These are phyloP conservation scores for Phytophthora tubulina DNA, from an alignment of 352 stramenopile genomes.

Conservation along the genomic window DNA sequence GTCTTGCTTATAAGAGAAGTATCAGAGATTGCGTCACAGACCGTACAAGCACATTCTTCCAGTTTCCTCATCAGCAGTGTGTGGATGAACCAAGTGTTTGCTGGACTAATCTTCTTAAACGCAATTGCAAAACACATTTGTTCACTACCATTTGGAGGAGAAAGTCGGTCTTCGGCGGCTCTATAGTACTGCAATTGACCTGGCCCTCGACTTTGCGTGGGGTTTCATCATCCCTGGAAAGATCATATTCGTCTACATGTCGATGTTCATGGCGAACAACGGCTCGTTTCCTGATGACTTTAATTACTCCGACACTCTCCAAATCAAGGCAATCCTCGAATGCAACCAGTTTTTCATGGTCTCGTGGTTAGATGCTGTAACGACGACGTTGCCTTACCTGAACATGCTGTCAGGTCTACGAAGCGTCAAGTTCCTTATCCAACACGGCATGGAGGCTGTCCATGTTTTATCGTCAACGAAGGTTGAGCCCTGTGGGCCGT, in stretches of 20 bases:
- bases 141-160: constrained; percentile 35
- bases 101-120: constrained; percentile 46
- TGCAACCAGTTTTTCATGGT: constrained; percentile 54
- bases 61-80: constrained; percentile 45
- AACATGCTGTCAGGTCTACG: constrained; percentile 46
- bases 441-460: constrained; percentile 36
- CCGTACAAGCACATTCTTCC: constrained; percentile 38
- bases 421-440: constrained; percentile 45
- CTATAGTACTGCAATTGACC: constrained; percentile 37
- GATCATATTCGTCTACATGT: constrained; percentile 49
- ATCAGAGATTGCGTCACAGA: constrained; percentile 42
- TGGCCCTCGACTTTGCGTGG: constrained; percentile 45
- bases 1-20: constrained; percentile 38
- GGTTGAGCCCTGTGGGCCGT: constrained; percentile 10
- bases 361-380: constrained; percentile 40
- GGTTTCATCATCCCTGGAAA: constrained; percentile 40
- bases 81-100: constrained; percentile 50
- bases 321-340: constrained; percentile 43
- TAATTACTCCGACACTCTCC: constrained; percentile 41
- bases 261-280: constrained; percentile 33
- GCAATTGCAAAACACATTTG: constrained; percentile 38
- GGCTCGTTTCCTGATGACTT: constrained; percentile 35
- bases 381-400: constrained; percentile 44
- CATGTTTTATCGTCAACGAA: constrained; percentile 10
- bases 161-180: constrained; percentile 36